A percentile compares a stretch with the other conserved stretches of the same genome.
phyloP scores from a whole-genome alignment of 2,329 filamentous ascomycete genomes.

The Fusarium pseudoanthophilum region DNA sequence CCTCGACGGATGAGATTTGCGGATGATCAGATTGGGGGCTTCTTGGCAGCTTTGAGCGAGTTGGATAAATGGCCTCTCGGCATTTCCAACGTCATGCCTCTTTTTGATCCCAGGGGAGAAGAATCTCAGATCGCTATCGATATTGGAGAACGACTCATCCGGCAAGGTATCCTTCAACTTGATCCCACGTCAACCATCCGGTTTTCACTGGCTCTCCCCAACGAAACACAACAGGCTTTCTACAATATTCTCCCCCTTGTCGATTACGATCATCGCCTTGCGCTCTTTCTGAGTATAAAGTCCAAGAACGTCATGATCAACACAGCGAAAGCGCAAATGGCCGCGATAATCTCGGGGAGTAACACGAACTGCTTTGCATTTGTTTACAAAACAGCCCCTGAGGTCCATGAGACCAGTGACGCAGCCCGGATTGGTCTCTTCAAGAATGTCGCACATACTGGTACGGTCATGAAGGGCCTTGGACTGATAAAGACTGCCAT shows the following conservation, averaged over 20 bases:
- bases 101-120: background rate
- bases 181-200: background rate
- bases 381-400: background rate
- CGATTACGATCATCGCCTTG: background rate
- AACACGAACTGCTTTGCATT: background rate
- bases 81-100: background rate
- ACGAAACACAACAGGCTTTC: background rate
- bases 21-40: background rate
- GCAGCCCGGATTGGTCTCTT: background rate
- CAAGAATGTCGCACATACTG: background rate
- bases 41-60: background rate
- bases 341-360: background rate
- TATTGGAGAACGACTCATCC: background rate
- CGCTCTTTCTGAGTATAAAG: background rate
- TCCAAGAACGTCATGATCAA: background rate
- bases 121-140: background rate
- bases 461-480: background rate
- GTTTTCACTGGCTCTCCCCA: background rate
- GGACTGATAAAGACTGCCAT: background rate
- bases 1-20: background rate
- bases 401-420: background rate
- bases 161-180: background rate
- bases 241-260: background rate
- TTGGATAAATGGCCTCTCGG: background rate
- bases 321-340: background rate